Base-by-base conservation (phyloP, 1,139 yeast genomes). In the Hansenula sp. region DNA sequence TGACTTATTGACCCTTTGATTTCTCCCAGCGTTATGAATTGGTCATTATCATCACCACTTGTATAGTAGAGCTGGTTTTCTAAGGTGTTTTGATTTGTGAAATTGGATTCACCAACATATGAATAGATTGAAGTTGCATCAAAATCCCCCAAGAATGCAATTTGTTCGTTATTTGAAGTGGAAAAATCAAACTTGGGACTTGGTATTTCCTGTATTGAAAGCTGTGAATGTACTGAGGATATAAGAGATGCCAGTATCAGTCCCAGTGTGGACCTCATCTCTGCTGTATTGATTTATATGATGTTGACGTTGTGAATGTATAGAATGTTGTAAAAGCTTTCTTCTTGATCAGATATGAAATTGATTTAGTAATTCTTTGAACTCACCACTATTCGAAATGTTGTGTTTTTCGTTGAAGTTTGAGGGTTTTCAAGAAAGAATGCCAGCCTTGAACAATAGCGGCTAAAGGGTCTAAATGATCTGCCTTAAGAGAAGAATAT, bases 61-160 rank as follows among this genome's bases (percentile, higher is more conserved):
- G 52, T 38, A 57, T 57, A 55, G 45, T 54, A 50, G 29, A 55
- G 44, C 36, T 50, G 46, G 38, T 58, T 53, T 8, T 54, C 42
- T 10, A 47, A 46, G 15, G 43, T 40, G 36, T 48, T 48, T 44
- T 52, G 50, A 41, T 54, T 54, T 41, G 72, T 66, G 44, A 70
- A 63, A 48, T 71, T 67, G 40, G 68, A 66, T 46, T 75, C 82
- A 44, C 87, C 87, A 28, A 63, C 57, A 53, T 74, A 80, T 32
- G 70, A 58, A 62, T 83, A 83, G 42, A 72, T 68, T 2, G 93
- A 76, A 27, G 84, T 60, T 15, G 84, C 80, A 47, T 78, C 76
- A 54, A 79, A 84, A 35, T 72, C 66, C 10, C 96, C 96, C 41
- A 85, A 72, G 16, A 87, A 54, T 6, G 84, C 82, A 41, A 88